phyloP scores from a whole-genome alignment of 192 early-diverging fungal species.

The Entomortierella parvispora region DNA sequence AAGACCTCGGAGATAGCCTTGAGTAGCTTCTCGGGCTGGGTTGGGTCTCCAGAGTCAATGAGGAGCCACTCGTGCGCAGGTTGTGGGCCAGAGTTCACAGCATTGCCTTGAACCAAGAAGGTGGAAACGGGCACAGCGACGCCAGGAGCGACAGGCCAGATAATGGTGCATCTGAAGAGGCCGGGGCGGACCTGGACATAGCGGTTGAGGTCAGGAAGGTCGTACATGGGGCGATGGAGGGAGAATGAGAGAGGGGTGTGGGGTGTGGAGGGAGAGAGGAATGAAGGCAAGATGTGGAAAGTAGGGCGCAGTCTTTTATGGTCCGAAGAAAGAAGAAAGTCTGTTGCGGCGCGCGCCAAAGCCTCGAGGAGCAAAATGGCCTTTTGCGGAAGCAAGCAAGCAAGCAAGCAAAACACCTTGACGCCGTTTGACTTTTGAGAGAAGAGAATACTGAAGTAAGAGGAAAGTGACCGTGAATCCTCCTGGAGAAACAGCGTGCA shows the following conservation, averaged over 20 bases:
- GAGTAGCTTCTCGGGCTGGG: constrained; percentile 26
- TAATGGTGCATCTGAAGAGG: constrained; percentile 44
- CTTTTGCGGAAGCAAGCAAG: too few relatives aligned
- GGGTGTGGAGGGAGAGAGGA: constrained; percentile 7
- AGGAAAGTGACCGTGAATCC: not conserved
- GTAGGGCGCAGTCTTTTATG: too few relatives aligned
- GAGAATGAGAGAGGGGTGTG: not conserved
- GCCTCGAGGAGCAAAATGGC: too few relatives aligned
- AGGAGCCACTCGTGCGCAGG: constrained; percentile 35
- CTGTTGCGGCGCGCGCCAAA: too few relatives aligned
- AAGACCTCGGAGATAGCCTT: constrained; percentile 37
- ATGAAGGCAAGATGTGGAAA: too few relatives aligned
- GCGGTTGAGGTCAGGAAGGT: constrained; percentile 46
- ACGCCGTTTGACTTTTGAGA: not conserved
- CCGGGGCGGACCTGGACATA: constrained; percentile 49
- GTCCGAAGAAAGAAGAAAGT: too few relatives aligned
- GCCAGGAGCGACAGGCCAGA: constrained; percentile 21
- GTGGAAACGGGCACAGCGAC: constrained; percentile 36
- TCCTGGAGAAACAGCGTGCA: too few relatives aligned
- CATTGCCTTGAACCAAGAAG: constrained; percentile 30
- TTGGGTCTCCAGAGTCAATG: constrained; percentile 41
- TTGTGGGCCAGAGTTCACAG: constrained; percentile 9
- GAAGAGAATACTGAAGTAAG: not conserved
- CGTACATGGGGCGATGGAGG: constrained; percentile 18
- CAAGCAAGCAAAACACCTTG: too few relatives aligned